Evolutionary conservation across 2,329 filamentous ascomycete genomes (phyloP).

Genomic region (Pestalotiopsis sp.): DNA sequence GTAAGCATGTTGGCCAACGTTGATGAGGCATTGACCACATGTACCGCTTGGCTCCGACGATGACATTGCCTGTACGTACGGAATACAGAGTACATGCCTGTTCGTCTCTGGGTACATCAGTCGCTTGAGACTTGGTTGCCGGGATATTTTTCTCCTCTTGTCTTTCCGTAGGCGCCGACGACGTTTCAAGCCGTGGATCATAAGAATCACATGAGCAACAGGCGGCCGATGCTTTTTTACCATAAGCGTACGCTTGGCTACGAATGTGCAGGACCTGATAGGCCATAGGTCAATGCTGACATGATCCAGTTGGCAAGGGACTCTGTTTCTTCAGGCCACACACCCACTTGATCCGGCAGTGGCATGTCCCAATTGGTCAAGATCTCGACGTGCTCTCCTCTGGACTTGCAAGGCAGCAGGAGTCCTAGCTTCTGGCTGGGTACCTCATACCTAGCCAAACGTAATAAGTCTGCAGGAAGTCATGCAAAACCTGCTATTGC

Average conservation of each 20-base stretch:
- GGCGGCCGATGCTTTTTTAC: neutral
- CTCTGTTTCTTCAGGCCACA: neutral
- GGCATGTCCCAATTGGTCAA: neutral
- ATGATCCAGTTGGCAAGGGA: neutral
- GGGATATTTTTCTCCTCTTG: neutral
- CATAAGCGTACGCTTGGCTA: neutral
- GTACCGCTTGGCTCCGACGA: neutral
- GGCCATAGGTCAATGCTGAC: neutral
- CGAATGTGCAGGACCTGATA: neutral
- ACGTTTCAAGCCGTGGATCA: neutral
- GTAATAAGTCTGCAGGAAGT: neutral
- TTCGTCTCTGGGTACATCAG: neutral
- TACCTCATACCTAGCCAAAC: neutral
- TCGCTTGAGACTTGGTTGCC: neutral
- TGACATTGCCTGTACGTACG: neutral
- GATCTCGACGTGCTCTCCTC: neutral
- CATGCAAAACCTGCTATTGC: neutral
- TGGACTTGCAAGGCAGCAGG: neutral
- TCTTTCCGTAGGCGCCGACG: neutral
- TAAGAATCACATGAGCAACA: neutral
- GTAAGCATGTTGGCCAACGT: neutral
- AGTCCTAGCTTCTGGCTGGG: neutral
- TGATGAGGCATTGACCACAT: neutral
- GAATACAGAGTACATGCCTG: neutral
- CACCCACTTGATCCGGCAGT: neutral